These are phyloP conservation scores for Exidia glandulosa DNA, from an alignment of 768 basidiomycete species.

Conservation along the genomic window DNA sequence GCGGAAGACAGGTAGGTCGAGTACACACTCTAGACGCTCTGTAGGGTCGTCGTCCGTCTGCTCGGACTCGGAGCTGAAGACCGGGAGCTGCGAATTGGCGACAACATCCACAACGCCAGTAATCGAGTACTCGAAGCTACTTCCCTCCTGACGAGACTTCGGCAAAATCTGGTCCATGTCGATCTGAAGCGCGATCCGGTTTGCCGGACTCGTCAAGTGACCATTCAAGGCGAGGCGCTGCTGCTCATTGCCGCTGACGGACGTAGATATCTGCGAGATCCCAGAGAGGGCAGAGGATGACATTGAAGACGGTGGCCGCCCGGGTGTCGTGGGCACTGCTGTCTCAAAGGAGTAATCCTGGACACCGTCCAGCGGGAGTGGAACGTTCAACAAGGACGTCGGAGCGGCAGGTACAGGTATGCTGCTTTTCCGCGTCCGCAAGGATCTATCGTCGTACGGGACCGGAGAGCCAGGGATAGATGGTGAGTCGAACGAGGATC, in stretches of 20 bases:
- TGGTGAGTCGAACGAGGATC: not conserved
- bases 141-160: not conserved
- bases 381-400: not conserved
- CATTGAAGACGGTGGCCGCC: not conserved
- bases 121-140: not conserved
- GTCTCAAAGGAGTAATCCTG: not conserved
- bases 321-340: not conserved
- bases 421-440: not conserved
- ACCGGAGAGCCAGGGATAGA: not conserved
- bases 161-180: not conserved
- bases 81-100: not conserved
- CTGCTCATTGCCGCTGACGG: not conserved
- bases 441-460: not conserved
- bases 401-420: not conserved
- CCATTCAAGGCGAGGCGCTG: not conserved
- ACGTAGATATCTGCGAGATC: not conserved
- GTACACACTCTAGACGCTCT: not conserved
- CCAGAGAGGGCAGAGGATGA: not conserved
- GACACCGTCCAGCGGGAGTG: not conserved
- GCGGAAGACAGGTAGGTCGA: not conserved
- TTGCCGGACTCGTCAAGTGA: not conserved
- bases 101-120: not conserved
- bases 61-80: not conserved
- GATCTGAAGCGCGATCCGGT: not conserved
- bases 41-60: not conserved